Base-by-base conservation (phyloP, 768 basidiomycete species). In the Calocybe gangraenosa region DNA sequence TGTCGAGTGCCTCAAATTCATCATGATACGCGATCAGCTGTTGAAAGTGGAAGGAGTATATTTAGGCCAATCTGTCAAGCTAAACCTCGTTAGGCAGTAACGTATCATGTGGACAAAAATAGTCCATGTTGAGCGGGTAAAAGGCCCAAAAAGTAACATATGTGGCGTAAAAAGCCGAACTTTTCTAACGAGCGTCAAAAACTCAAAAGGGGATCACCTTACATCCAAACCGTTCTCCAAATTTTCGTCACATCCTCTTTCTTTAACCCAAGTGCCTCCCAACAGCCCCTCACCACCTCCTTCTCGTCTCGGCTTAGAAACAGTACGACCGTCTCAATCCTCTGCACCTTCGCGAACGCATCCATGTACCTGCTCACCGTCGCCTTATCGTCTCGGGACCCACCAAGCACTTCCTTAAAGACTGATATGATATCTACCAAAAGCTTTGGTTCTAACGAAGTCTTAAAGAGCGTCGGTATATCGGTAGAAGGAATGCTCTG, bases 391-490 rank as follows among this genome's bases (percentile, higher is more conserved):
- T 48, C 34, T n/a, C 50, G 35, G 2, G 46, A 47, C 3, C 33
- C 49, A 35, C 46, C 51, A 45, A 71, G 59, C 9, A 62, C 54
- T 0, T 56, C 54, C 7, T 57, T 59, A 51, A 89, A 78, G 2
- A 72, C 74, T 21, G 69, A 64, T 19, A 90, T 58, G 17, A 90
- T 67, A 1, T 78, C 76, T 2, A 69, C 67, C 14, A 92, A 73
- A 20, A 86, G 55, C 1, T 70, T 55, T 0, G 89, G 76, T 35
- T 91, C 89, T 23, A 92, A 69, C 0, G 86, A 86, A 0, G 70
- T 78, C 54, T 83, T 74, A 64, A 86, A 88, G 31, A 92, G 61
- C 1, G 68, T 52, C 0, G 87, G 84, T 20, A 91, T 60, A 14
- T 66, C 64, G 7, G 67, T 37, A 0, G 87, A 78, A 0, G 75